phyloP scores from a whole-genome alignment of 2,329 filamentous ascomycete species.

The Xylariaceae sp. region DNA sequence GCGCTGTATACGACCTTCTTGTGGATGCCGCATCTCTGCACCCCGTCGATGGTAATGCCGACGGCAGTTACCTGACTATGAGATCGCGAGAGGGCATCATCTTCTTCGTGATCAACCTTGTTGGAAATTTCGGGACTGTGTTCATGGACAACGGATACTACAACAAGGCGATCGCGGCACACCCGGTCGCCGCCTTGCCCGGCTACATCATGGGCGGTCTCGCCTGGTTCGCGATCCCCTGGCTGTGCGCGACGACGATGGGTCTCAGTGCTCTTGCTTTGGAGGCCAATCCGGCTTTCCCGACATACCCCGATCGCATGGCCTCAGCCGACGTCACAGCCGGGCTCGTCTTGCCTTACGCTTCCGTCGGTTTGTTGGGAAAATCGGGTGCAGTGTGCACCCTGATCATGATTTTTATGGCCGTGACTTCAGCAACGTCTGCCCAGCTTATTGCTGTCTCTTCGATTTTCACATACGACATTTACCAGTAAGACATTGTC shows the following conservation, averaged over 20 bases:
- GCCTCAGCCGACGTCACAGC: constrained; percentile 67
- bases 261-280: constrained; percentile 75
- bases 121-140: constrained; percentile 76
- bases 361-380: constrained; percentile 75
- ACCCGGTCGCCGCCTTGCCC: constrained; percentile 75
- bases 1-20: constrained; percentile 71
- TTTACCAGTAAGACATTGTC: constrained; percentile 46
- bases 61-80: constrained; percentile 87
- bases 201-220: constrained; percentile 83
- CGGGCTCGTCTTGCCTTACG: constrained; percentile 80
- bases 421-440: constrained; percentile 76
- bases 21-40: constrained; percentile 61
- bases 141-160: constrained; percentile 52
- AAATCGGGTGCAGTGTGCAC: constrained; percentile 74
- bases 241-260: constrained; percentile 82
- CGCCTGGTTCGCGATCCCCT: constrained; percentile 87
- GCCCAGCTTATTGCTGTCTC: constrained; percentile 82
- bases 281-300: constrained; percentile 66
- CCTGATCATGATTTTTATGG: constrained; percentile 80
- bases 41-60: constrained; percentile 72
- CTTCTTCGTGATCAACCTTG: constrained; percentile 85
- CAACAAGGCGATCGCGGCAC: constrained; percentile 86
- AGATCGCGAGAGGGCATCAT: constrained; percentile 70
- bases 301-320: constrained; percentile 68
- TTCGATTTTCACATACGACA: constrained; percentile 80